These are phyloP conservation scores for Pleodorina starrii DNA, from an alignment of 139 green algal genomes.

Conservation along the genomic window DNA sequence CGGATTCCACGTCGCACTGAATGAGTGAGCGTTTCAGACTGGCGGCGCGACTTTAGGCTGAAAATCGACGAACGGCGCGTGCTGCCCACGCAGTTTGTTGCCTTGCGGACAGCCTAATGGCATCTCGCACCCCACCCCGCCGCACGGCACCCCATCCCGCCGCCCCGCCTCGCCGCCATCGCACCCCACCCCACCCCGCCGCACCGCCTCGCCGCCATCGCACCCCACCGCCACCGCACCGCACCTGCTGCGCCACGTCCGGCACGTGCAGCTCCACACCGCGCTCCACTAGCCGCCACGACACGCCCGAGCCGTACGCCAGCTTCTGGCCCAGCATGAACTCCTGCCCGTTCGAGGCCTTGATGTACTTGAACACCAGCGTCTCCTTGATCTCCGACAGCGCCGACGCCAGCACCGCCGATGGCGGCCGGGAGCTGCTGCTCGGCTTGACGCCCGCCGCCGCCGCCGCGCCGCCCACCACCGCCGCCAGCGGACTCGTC, in stretches of 20 bases:
- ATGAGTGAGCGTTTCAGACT: no score
- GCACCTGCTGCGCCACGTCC: constrained; percentile 44
- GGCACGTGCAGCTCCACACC: constrained; percentile 28
- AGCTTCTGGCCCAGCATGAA: constrained; percentile 62
- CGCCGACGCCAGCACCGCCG: not conserved
- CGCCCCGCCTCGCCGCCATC: no score
- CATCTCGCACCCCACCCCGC: no score
- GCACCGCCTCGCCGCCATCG: no score
- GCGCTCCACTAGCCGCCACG: constrained; percentile 41
- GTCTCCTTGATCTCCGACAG: constrained; percentile 38
- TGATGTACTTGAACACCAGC: constrained; percentile 52
- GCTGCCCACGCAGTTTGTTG: no score
- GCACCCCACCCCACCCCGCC: no score
- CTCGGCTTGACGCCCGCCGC: not conserved
- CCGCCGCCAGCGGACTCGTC: constrained; percentile 35
- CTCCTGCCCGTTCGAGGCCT: constrained; percentile 34
- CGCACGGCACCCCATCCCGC: no score
- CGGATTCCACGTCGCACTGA: no score
- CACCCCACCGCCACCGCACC: no score
- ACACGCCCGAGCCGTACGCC: constrained; percentile 44
- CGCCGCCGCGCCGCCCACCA: not conserved
- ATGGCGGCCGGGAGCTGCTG: not conserved
- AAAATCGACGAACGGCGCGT: no score
- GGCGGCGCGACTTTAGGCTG: no score
- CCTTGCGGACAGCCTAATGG: no score